Evolutionary conservation across 192 early-diverging fungal species (phyloP).

Genomic region (Linnemannia hyalina): DNA sequence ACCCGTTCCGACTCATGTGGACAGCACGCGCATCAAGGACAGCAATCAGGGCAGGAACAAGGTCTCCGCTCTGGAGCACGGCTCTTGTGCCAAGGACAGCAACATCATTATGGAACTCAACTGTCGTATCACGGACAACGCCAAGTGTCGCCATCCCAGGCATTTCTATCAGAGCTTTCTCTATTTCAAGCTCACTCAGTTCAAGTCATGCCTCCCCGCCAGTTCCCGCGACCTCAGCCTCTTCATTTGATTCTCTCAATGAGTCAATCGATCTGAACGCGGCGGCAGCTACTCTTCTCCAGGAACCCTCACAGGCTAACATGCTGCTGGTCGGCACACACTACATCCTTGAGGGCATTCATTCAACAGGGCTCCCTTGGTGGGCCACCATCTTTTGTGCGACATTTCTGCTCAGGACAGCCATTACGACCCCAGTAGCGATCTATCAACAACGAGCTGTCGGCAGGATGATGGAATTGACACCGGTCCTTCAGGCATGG

Average conservation of each 20-base stretch:
- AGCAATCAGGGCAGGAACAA: not conserved
- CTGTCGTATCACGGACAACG: not conserved
- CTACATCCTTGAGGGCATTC: constrained; percentile 59
- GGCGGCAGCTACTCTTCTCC: constrained; percentile 9
- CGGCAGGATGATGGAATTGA: constrained; percentile 59
- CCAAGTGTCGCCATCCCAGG: not conserved
- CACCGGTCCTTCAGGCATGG: constrained; percentile 65
- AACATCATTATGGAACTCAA: not conserved
- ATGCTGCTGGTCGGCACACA: constrained; percentile 59
- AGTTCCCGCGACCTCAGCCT: not conserved
- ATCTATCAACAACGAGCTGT: constrained; percentile 69
- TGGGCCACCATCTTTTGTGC: constrained; percentile 67
- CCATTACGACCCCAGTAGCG: constrained; percentile 68
- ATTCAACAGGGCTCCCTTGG: constrained; percentile 63
- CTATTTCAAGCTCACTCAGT: not conserved
- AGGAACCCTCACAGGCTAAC: constrained; percentile 52
- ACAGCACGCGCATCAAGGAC: constrained; percentile 7
- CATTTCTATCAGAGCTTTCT: not conserved
- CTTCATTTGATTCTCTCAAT: not conserved
- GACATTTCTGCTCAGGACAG: constrained; percentile 63
- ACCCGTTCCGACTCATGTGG: constrained; percentile 14
- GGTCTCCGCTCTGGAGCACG: not conserved
- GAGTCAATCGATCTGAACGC: not conserved
- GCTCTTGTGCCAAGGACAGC: not conserved
- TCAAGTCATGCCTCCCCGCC: not conserved